Evolutionary conservation across 1,284 basidiomycete genomes (phyloP), one percentile per base, ranked within the genome.

Genomic region (Pseudozyma hubeiensis): DNA sequence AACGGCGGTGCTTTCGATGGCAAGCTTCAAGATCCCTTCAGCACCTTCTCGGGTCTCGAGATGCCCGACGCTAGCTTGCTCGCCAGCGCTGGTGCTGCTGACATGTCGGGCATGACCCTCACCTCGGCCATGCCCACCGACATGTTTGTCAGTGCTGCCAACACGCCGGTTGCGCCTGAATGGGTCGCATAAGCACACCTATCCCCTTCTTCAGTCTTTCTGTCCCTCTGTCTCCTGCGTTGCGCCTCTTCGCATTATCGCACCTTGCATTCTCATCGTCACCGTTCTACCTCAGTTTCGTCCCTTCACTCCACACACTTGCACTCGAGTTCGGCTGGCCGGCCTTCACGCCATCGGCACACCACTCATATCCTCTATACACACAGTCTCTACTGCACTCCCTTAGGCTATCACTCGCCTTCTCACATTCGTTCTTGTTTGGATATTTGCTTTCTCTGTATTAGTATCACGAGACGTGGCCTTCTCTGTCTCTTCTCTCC

Each of bases 11-110:
- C 46, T 6, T 51, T 65, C 49, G 65, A 69, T 41, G 62, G 55
- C 62, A 74, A 74, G 63, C 71, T 69, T 6, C 62, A 69, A 39
- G 65, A 74, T 34, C 71, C 65, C 17, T 69, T 74, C 48, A 48
- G 29, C 24, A 56, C 46, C 54, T 53, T 69, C 24, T 35, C 55
- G 19, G 58, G 58, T 24, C 45, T 66, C 30, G 64, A 64, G 45
- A 60, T 67, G 60, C 60, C 60, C 10, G 64, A 73, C 35, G 60
- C 70, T 30, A 49, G 44, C 19, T 35, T 72, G 37, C 60, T 69
- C 24, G 66, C 56, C 53, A 44, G 37, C 45, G 64, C 64, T 14
- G 64, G 47, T 6, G 64, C 64, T 10, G 64, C 64, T 44, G 60
- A 69, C 48, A 64, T 69, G 66, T 58, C 56, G 40, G 57, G 50